Base-by-base conservation (phyloP, 2,329 filamentous ascomycete genomes). In the Xylaria sp. region DNA sequence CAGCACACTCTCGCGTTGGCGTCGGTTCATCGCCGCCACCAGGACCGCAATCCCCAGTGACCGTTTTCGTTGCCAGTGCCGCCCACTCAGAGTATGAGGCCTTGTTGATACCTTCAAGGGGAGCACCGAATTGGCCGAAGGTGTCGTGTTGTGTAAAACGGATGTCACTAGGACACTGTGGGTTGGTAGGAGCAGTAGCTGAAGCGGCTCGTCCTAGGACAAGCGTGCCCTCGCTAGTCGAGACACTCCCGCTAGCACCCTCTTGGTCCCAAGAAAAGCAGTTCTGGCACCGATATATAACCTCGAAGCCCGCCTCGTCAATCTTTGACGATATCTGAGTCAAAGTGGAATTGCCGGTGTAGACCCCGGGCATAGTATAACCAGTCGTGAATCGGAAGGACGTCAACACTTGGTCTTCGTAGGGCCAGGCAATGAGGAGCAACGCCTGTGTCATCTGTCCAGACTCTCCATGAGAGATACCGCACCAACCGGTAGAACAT, bases 241-340 rank as follows among this genome's bases (percentile, higher is more conserved):
- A 70, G 1, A 77, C 74, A 7, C 70, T 72, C 1, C 74, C 74
- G 1, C 66, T 71, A 39, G 72, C 71, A 16, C 78, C 78, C n/a
- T 78, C 73, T 22, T 83, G 74, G 60, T 80, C 71, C 78, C 82
- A 85, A 1, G 75, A 66, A 47, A 83, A 76, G 66, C 83, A 86
- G 57, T 77, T 77, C 61, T 85, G 68, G 70, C 87, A 90, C 44
- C 83, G 78, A 72, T 87, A 90, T 21, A 88, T 78, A 45, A 88
- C 65, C 52, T 82, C 81, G 67, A 83, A 90, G 56, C 80, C 74
- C 19, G 79, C 83, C 13, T 76, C 77, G 55, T 80, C 86, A 53
- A 88, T 74, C 21, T 73, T 78, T 8, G 80, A 79, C 13, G 79
- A 82, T 56, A 89, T 81, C 62, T 85, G 79, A 0, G 82, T 86